Base-by-base conservation (phyloP, 306 rosid genomes). In the Coriaria nepalensis region DNA sequence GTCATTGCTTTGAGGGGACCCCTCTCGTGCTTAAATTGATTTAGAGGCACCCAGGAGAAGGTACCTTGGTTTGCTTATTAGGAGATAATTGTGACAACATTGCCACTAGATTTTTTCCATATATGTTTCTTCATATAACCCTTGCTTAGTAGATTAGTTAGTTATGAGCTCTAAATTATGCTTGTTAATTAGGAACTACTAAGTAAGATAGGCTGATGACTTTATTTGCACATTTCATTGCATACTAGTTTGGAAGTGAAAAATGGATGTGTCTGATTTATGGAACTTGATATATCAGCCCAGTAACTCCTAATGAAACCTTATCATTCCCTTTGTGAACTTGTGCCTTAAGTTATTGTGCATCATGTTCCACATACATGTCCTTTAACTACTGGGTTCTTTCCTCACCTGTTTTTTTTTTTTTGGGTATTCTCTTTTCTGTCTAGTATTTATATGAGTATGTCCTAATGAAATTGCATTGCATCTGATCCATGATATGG, bases 1-100 rank as follows among this genome's bases (percentile, higher is more conserved):
- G 55, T 70, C 84, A 75, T 58, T 70, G 92, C 83, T 79, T 70
- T 75, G 87, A 73, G 81, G 81, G 93, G 93, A 79, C 69, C 78
- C 81, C 85, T 82, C 66, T 82, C 66, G 75, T 82, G 80, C 86
- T 79, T 86, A 73, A 73, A 81, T 64, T 90, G 98, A 93, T 73
- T 70, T 50, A 63, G 74, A 66, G 93, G 96, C 77, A 82, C 76
- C 70, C 87, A 60, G 93, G 86, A 85, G 99, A 92, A 92, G 99
- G 99, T 92, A 92, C 79, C 94, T 73, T 79, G 82, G 96, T 59
- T 85, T 79, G 93, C 76, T 77, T 77, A 73, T 78, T 77, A 59
- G 94, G 98, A 71, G 81, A 80, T 62, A 68, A 47, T 65, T 79
- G 80, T 62, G 74, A 61, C 72, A 68, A 55, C 40, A 10, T 57